These are phyloP conservation scores for Cucurbita ficifolia DNA, from an alignment of 306 rosid genomes.

Conservation along the genomic window DNA sequence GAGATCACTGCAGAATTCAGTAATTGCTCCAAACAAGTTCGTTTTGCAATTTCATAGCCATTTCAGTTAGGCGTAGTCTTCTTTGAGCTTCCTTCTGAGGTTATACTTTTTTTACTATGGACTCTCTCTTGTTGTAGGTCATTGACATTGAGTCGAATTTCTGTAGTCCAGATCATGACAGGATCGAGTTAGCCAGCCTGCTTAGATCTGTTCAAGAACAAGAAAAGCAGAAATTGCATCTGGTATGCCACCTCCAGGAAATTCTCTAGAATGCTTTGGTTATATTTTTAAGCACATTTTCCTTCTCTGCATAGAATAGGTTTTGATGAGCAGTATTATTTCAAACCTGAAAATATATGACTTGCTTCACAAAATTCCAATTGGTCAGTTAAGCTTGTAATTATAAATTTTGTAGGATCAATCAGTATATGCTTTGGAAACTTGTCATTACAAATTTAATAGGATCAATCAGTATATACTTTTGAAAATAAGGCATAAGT, in stretches of 20 bases:
- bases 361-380: not conserved
- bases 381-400: not conserved
- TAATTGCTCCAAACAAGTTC: conserved; percentile 66
- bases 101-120: not conserved
- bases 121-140: conserved; percentile 37
- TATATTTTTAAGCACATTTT: not conserved
- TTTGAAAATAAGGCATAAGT: not conserved
- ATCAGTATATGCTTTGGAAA: not conserved
- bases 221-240: conserved; percentile 65
- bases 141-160: conserved; percentile 52
- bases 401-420: not conserved
- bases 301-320: not conserved
- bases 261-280: not conserved
- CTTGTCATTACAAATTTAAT: no score
- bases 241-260: conserved; percentile 31
- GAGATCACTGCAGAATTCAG: conserved; percentile 70
- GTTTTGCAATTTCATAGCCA: conserved; percentile 3
- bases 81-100: not conserved
- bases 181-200: conserved; percentile 64
- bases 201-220: conserved; percentile 79
- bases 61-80: not conserved
- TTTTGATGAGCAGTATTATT: not conserved
- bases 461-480: not conserved
- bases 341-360: not conserved
- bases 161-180: conserved; percentile 33